Evolutionary conservation across 805 yeast genomes (phyloP), one percentile per base, ranked within the genome.

Genomic region (Kluyveromyces starmeri): DNA sequence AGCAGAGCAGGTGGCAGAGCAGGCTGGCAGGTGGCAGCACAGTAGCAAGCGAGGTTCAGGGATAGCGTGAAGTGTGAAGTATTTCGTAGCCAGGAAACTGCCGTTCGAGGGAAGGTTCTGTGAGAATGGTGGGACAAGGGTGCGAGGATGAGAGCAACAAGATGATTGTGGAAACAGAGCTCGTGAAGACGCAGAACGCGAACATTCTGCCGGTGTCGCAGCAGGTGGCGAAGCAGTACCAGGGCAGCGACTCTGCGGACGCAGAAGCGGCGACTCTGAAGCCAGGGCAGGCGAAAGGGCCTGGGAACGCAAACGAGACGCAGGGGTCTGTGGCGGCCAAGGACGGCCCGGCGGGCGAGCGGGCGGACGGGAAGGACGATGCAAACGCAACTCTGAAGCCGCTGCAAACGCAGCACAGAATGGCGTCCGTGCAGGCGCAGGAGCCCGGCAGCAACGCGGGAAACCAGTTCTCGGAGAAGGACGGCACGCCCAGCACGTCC

Each of bases 151-250:
- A 50, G 36, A 45, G 49, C 16, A 56, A 58, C 32, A 51, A 59
- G 15, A 65, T 72, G 65, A 70, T 71, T 19, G 82, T 75, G 20
- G 82, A 75, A 44, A 72, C 78, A 0, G 82, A 75, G 46, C 73
- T 78, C 0, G 78, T 75, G 12, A 68, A 74, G 25, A 68, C 77
- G 2, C 54, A 65, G 2, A 41, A 42, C 2, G 29, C 39, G 54
- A 65, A 30, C 59, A 65, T 28, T 38, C 59, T 29, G 45, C 61
- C 40, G 55, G 61, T 13, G 50, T 46, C 6, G 24, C 44, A 8
- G 18, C 44, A 3, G 21, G 45, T 11, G 33, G 29, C 12, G 41
- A 37, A n/a, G 35, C 40, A 18, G 16, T 36, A 8, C 37, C 38
- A 30, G 50, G 48, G 6, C 23, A 40, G 5, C 21, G 45, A 38